These are phyloP conservation scores for Phytophthora sp. DNA, from an alignment of 352 stramenopile genomes.

Conservation along the genomic window DNA sequence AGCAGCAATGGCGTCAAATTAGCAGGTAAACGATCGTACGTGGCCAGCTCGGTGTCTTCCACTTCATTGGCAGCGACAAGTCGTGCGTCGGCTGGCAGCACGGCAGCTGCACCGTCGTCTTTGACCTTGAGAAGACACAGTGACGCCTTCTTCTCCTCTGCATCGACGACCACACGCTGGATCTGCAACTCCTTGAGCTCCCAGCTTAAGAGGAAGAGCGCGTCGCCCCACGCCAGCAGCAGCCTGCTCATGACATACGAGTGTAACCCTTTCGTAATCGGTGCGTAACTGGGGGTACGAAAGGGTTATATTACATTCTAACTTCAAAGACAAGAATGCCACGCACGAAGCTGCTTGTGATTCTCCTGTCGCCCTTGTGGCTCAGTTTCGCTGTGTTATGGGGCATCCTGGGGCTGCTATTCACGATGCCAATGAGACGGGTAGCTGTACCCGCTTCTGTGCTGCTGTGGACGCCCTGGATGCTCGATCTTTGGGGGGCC, in stretches of 20 bases:
- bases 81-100: constrained; percentile 33
- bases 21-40: constrained; percentile 33
- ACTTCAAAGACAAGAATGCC: constrained; percentile 18
- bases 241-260: constrained; percentile 27
- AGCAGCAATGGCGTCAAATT: background rate
- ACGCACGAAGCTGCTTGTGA: constrained; percentile 13
- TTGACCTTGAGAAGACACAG: constrained; percentile 20
- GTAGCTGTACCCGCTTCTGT: constrained; percentile 12
- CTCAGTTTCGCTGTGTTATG: constrained; percentile 21
- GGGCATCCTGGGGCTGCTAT: constrained; percentile 21
- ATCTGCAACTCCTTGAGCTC: constrained; percentile 27
- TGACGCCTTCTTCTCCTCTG: constrained; percentile 27
- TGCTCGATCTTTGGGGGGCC: constrained; percentile 17
- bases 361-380: constrained; percentile 25
- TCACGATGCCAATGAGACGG: constrained; percentile 17
- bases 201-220: constrained; percentile 39
- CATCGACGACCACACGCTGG: constrained; percentile 31
- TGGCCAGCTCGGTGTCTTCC: constrained; percentile 42
- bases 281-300: background rate
- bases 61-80: constrained; percentile 52
- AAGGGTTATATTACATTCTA: background rate
- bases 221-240: constrained; percentile 34
- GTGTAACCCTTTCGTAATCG: background rate
- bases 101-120: background rate
- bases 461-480: constrained; percentile 32